phyloP scores from a whole-genome alignment of 495 filamentous ascomycete genomes.

The Tricharina praecox region DNA sequence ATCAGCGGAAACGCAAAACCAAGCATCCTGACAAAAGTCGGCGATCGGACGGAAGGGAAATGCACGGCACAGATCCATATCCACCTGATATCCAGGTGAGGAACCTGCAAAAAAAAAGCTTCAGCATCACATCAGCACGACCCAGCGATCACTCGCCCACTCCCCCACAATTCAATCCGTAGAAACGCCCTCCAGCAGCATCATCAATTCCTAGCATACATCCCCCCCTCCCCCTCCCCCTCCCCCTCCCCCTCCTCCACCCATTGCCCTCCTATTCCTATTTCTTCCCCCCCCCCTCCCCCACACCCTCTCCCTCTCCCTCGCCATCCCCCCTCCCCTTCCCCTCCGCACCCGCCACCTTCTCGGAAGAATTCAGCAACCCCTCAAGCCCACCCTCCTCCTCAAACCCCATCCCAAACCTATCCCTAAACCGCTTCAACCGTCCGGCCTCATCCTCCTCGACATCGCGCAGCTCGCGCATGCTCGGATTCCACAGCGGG shows the following conservation, averaged over 20 bases:
- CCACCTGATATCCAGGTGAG: too few relatives aligned
- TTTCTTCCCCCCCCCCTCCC: background rate
- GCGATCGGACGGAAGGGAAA: too few relatives aligned
- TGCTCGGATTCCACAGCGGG: constrained; percentile 72
- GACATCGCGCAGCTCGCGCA: constrained; percentile 60
- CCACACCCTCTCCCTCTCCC: background rate
- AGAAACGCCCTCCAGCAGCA: too few relatives aligned
- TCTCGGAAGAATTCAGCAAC: background rate
- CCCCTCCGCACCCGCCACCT: background rate
- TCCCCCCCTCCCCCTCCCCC: background rate
- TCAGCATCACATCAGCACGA: too few relatives aligned
- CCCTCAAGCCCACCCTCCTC: background rate
- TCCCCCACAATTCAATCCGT: too few relatives aligned
- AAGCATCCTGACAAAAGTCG: too few relatives aligned
- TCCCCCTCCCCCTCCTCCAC: background rate
- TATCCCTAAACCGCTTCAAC: constrained; percentile 63
- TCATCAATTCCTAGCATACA: too few relatives aligned
- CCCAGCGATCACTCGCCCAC: too few relatives aligned
- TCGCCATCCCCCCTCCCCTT: background rate
- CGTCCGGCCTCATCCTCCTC: constrained; percentile 93
- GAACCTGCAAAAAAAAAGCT: too few relatives aligned
- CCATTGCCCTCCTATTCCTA: background rate
- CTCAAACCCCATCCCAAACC: constrained; percentile 42
- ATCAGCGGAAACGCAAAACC: too few relatives aligned
- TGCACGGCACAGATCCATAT: too few relatives aligned